Evolutionary conservation across 495 filamentous ascomycete genomes (phyloP).

Genomic region (Hypoxylon lenormandii): DNA sequence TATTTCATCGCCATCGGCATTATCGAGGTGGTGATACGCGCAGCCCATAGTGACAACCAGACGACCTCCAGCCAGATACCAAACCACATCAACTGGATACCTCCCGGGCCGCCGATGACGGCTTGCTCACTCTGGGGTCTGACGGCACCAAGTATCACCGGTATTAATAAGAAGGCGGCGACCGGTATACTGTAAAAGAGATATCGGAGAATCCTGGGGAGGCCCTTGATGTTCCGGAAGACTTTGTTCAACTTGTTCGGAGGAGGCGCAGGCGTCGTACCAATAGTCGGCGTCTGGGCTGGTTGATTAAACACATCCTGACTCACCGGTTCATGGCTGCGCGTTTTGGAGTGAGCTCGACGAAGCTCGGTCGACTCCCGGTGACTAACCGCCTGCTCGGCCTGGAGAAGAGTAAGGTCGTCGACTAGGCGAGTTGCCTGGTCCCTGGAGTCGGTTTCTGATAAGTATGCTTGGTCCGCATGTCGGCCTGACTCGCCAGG

Average conservation of each 20-base stretch:
- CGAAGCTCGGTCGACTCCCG: conserved; percentile 58
- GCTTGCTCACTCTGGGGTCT: conserved; percentile 59
- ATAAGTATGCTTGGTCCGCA: conserved; percentile 24
- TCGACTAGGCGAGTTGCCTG: conserved; percentile 80
- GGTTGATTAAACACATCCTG: conserved; percentile 86
- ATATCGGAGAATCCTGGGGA: conserved; percentile 83
- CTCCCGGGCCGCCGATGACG: conserved; percentile 74
- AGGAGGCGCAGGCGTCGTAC: conserved; percentile 43
- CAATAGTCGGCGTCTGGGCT: conserved; percentile 66
- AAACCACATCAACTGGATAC: conserved; percentile 86
- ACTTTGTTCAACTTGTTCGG: conserved; percentile 67
- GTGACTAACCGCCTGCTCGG: conserved; percentile 77
- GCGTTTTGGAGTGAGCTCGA: conserved; percentile 53
- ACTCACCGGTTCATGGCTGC: conserved; percentile 61
- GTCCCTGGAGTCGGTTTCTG: conserved; percentile 61
- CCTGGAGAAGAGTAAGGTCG: conserved; percentile 83
- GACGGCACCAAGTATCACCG: conserved; percentile 80
- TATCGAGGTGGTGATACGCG: conserved; percentile 77
- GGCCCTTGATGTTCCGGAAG: conserved; percentile 70
- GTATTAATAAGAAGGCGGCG: conserved; percentile 78
- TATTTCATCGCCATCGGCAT: conserved; percentile 75
- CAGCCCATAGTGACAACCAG: conserved; percentile 91
- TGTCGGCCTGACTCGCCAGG: conserved; percentile 25
- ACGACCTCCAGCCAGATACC: conserved; percentile 93
- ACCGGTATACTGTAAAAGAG: conserved; percentile 86